These are phyloP conservation scores for Ceratocystis destructans DNA, from an alignment of 2,329 filamentous ascomycete species.

Conservation along the genomic window DNA sequence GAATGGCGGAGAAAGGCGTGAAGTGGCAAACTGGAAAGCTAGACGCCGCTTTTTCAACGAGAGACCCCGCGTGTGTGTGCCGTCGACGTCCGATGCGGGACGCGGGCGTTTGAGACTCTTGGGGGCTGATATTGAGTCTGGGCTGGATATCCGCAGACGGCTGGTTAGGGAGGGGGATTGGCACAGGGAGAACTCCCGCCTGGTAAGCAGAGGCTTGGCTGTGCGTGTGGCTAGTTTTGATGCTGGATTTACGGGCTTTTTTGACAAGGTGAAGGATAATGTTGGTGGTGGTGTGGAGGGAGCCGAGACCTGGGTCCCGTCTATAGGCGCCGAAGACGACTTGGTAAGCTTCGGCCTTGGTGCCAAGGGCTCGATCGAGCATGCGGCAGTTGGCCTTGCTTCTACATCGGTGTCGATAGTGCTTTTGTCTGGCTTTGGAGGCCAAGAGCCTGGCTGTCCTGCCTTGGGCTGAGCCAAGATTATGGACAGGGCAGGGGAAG, in stretches of 20 bases:
- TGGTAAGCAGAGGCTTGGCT: background rate
- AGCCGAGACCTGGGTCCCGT: background rate
- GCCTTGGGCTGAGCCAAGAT: background rate
- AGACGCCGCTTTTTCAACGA: constrained; percentile 54
- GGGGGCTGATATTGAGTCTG: background rate
- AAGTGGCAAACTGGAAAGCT: constrained; percentile 50
- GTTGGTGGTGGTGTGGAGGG: background rate
- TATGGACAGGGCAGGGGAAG: background rate
- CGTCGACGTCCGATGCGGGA: constrained; percentile 44
- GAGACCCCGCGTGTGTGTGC: constrained; percentile 36
- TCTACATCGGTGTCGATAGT: background rate
- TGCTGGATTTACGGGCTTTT: background rate
- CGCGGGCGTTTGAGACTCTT: constrained; percentile 37
- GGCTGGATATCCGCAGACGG: background rate
- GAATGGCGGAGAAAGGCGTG: constrained; percentile 54
- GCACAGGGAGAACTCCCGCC: background rate
- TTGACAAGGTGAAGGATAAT: background rate
- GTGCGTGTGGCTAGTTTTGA: background rate
- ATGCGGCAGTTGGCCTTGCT: background rate
- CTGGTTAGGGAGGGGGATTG: background rate
- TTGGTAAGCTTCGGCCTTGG: background rate
- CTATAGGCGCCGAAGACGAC: background rate
- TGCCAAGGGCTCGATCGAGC: background rate
- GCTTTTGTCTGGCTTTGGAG: background rate
- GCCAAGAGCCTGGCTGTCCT: background rate